Conservation (phyloP, 2,329 filamentous ascomycete species). For the Talaromyces funiculosus region DNA sequence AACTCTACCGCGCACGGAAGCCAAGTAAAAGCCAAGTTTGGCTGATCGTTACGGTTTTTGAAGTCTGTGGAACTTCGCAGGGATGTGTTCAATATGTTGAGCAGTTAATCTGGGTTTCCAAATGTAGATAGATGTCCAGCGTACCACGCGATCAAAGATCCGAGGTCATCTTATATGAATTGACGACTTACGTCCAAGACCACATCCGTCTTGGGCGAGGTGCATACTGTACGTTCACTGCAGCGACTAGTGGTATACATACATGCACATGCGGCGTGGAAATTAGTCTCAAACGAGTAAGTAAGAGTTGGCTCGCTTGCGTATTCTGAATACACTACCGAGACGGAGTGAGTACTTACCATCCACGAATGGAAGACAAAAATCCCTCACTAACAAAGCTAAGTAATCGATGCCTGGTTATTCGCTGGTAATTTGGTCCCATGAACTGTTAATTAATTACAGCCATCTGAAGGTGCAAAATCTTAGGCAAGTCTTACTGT, state of each 20-base stretch:
- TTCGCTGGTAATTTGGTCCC: background rate
- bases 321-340: background rate
- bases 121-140: no score
- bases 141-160: background rate
- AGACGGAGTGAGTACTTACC: background rate
- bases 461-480: background rate
- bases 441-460: background rate
- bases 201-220: constrained; percentile 10
- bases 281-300: background rate
- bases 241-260: background rate
- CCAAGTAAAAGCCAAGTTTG: background rate
- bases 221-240: background rate
- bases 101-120: no score
- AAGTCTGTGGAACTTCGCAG: no score
- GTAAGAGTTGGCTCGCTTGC: background rate
- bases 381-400: background rate
- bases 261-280: background rate
- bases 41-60: background rate
- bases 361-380: constrained; percentile 8
- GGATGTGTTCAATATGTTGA: no score
- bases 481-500: background rate
- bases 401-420: background rate
- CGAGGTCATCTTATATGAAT: background rate
- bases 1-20: background rate
- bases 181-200: background rate